Conservation (phyloP, 768 basidiomycete genomes). For the Leccinum pellstonianum region DNA sequence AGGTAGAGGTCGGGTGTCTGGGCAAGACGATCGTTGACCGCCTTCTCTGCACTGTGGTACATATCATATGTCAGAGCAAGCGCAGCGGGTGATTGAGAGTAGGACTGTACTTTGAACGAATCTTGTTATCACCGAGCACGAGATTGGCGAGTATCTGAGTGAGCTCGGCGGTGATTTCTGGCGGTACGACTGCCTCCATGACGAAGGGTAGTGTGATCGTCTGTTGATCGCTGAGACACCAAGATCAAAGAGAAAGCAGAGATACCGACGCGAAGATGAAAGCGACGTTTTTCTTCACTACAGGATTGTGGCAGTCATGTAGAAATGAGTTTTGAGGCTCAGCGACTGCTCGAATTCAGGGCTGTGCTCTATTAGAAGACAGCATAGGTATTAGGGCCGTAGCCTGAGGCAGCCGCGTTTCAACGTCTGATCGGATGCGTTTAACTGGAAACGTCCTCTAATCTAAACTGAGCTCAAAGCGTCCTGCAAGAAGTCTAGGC, state of each 20-base stretch:
- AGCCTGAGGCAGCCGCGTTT: no score
- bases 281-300: no score
- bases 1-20: conserved; percentile 79
- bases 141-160: conserved; percentile 85
- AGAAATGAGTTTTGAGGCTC: no score
- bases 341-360: no score
- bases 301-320: no score
- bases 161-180: conserved; percentile 72
- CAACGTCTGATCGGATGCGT: no score
- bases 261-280: no score
- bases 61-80: conserved; percentile 11
- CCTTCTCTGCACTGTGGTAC: conserved; percentile 63
- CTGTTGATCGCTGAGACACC: conserved; percentile 4
- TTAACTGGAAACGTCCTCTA: no score
- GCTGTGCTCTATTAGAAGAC: no score
- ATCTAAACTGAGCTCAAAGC: no score
- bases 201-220: not conserved
- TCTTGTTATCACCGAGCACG: conserved; percentile 80
- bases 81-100: not conserved
- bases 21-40: conserved; percentile 76
- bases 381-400: no score
- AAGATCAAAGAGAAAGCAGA: not conserved
- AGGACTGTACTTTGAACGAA: conserved; percentile 58
- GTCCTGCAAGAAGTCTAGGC: not conserved
- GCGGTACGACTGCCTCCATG: conserved; percentile 41